A percentile compares a stretch with the other conserved stretches of the same genome.
phyloP scores from a whole-genome alignment of 1,284 basidiomycete species.

The Cystobasidium slooffiae region DNA sequence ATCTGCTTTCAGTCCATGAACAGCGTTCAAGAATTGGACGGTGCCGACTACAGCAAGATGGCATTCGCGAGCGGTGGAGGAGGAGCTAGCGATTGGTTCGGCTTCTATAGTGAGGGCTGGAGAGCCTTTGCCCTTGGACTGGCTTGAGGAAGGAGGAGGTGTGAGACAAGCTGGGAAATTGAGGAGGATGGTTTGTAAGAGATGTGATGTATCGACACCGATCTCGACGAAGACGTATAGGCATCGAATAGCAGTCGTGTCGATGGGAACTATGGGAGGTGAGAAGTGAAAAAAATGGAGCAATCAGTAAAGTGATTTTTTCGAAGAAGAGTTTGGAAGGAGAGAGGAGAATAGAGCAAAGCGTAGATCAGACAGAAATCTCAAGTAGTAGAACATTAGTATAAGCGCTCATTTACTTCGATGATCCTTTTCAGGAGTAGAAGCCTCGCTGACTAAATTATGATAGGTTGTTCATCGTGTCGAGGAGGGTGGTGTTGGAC shows the following conservation, averaged over 20 bases:
- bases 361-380: slow-evolving; percentile 33
- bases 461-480: neutral
- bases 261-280: slow-evolving; percentile 76
- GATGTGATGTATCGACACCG: slow-evolving; percentile 81
- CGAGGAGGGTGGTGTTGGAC: neutral
- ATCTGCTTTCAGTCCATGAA: slow-evolving; percentile 62
- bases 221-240: slow-evolving; percentile 99
- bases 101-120: slow-evolving; percentile 13
- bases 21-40: slow-evolving; percentile 89
- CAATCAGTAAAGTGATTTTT: slow-evolving; percentile 6
- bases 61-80: slow-evolving; percentile 38
- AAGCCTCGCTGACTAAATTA: neutral
- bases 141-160: slow-evolving; percentile 54
- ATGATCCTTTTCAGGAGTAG: neutral
- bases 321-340: too few relatives aligned
- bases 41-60: slow-evolving; percentile 84
- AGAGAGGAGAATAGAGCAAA: too few relatives aligned
- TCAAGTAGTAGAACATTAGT: slow-evolving; percentile 31
- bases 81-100: slow-evolving; percentile 23
- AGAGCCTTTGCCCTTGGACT: neutral
- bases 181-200: slow-evolving; percentile 78
- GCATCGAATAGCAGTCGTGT: slow-evolving; percentile 90
- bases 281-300: neutral
- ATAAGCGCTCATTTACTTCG: slow-evolving; percentile 21
- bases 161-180: slow-evolving; percentile 75